Conservation (phyloP, 2,329 filamentous ascomycete genomes). For the Arthrobotrys conoides region DNA sequence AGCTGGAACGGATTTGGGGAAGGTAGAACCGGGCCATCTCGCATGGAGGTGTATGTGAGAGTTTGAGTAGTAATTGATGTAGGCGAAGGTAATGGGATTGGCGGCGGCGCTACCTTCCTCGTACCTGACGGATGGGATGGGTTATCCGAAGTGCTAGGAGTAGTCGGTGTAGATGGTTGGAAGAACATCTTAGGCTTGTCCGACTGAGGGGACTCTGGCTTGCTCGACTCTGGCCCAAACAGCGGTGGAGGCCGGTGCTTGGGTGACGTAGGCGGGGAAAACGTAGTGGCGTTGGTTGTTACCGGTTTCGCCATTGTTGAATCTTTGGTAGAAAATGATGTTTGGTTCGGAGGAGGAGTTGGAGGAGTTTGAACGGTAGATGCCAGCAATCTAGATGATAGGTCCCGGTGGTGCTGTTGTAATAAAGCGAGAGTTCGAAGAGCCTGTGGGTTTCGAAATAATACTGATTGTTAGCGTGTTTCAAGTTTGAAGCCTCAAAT, state of each 20-base stretch:
- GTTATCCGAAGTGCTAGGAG: constrained; percentile 56
- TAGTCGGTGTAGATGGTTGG: constrained; percentile 59
- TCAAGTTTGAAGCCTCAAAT: constrained; percentile 60
- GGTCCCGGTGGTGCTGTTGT: constrained; percentile 59
- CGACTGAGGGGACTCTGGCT: constrained; percentile 45
- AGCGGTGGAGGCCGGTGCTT: constrained; percentile 58
- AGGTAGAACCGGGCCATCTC: constrained; percentile 49
- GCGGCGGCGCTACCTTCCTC: constrained; percentile 55
- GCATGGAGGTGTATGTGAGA: constrained; percentile 52
- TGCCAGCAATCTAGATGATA: constrained; percentile 59
- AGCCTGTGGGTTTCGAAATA: constrained; percentile 59
- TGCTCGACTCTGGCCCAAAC: constrained; percentile 49
- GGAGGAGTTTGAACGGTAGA: constrained; percentile 59
- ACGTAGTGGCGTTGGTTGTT: constrained; percentile 53
- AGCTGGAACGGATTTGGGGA: constrained; percentile 59
- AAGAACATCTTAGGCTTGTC: constrained; percentile 60
- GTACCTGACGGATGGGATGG: constrained; percentile 55
- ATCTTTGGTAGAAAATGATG: constrained; percentile 57
- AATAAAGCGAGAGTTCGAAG: constrained; percentile 58
- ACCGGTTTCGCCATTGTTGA: constrained; percentile 57
- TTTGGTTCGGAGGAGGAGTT: constrained; percentile 60
- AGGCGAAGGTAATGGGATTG: constrained; percentile 55
- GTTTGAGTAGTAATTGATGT: constrained; percentile 55
- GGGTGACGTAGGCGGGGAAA: constrained; percentile 59
- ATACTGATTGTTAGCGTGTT: constrained; percentile 59